A percentile compares a stretch with the other conserved stretches of the same genome.
Conservation (phyloP, 495 filamentous ascomycete genomes). For the Hypoxylon subgilvum region DNA sequence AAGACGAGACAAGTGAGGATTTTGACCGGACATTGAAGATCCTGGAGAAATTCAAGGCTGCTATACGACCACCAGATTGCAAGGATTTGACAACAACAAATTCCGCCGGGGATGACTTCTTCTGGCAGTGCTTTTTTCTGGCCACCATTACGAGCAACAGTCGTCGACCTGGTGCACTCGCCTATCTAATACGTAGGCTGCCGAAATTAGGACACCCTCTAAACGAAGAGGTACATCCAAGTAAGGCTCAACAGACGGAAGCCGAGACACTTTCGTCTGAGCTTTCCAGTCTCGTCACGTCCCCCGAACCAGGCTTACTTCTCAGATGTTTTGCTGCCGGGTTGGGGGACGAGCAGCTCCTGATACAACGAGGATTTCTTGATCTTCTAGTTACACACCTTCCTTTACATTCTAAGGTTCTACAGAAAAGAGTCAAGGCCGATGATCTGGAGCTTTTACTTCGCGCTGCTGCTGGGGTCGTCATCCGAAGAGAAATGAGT, state of each 20-base stretch:
- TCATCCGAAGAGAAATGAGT: conserved; percentile 90
- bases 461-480: conserved; percentile 81
- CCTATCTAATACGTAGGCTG: conserved; percentile 79
- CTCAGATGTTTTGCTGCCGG: conserved; percentile 90
- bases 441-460: conserved; percentile 81
- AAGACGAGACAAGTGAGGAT: conserved; percentile 96
- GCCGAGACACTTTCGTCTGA: conserved; percentile 41
- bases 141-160: conserved; percentile 86
- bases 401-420: conserved; percentile 81
- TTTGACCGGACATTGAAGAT: conserved; percentile 86
- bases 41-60: conserved; percentile 75
- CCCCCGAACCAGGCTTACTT: conserved; percentile 90
- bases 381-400: conserved; percentile 91
- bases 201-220: conserved; percentile 67
- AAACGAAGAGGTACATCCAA: conserved; percentile 34
- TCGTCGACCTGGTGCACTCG: conserved; percentile 82
- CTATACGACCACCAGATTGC: conserved; percentile 59
- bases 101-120: conserved; percentile 77
- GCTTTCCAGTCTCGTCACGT: conserved; percentile 75
- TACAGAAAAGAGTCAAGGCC: conserved; percentile 72
- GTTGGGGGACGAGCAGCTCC: conserved; percentile 83
- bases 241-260: conserved; percentile 26
- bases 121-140: conserved; percentile 98
- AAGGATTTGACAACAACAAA: conserved; percentile 58
- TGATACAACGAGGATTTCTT: conserved; percentile 92